Conservation (phyloP, 2,329 filamentous ascomycete species). For the Epichloe festucae region DNA sequence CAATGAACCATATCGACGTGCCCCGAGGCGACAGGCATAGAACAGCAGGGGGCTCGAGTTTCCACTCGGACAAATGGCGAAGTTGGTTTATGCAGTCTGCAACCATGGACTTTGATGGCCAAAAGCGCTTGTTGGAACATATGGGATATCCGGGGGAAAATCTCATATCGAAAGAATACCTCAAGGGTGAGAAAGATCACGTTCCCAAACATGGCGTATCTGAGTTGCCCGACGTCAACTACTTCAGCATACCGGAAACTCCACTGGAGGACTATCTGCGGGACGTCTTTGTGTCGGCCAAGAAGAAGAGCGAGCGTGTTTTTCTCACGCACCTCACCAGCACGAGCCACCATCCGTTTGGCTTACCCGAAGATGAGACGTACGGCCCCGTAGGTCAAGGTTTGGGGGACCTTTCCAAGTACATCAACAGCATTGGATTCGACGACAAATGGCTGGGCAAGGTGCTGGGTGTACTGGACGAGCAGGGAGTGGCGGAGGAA, state of each 20-base stretch:
- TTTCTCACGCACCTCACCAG: slow-evolving; percentile 23
- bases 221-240: slow-evolving; percentile 19
- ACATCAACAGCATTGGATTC: slow-evolving; percentile 21
- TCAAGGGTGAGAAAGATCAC: slow-evolving; percentile 11
- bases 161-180: slow-evolving; percentile 18
- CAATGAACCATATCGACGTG: slow-evolving; percentile 15
- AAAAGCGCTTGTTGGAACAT: slow-evolving; percentile 13
- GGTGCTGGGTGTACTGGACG: slow-evolving; percentile 18
- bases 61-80: slow-evolving; percentile 16
- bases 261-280: slow-evolving; percentile 20
- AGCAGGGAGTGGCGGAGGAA: slow-evolving; percentile 20
- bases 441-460: slow-evolving; percentile 21
- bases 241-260: slow-evolving; percentile 20
- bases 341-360: slow-evolving; percentile 22
- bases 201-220: slow-evolving; percentile 16
- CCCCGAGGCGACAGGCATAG: slow-evolving; percentile 4
- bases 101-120: slow-evolving; percentile 19
- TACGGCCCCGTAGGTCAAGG: slow-evolving; percentile 16
- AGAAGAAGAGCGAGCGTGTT: slow-evolving; percentile 17
- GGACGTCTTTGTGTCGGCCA: slow-evolving; percentile 19
- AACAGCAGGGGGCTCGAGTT: slow-evolving; percentile 7
- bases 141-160: slow-evolving; percentile 17
- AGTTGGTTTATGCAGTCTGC: slow-evolving; percentile 20
- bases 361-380: slow-evolving; percentile 15
- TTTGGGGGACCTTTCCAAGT: slow-evolving; percentile 19